Base-by-base conservation (phyloP, 257 asterid species). In the Mentha longifolia region DNA sequence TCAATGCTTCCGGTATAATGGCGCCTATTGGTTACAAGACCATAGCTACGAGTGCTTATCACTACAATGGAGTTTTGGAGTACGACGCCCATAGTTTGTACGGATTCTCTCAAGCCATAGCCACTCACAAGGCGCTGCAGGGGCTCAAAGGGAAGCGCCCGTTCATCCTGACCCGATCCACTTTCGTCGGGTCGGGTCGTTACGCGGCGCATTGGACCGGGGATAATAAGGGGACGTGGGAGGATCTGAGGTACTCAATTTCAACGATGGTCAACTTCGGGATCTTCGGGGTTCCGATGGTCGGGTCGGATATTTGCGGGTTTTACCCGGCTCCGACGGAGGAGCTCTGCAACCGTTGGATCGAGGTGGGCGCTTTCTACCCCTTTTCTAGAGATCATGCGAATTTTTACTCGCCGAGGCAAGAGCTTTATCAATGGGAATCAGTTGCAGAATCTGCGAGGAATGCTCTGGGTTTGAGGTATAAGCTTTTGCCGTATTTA, bases 301-400 rank as follows among this genome's bases (percentile, higher is more conserved):
- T 95, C 9, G 99, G 99, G 37, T 84, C 99, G 5, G 99, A 95
- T 70, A 95, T 95, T 47, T 95, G 97, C 74, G 98, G 99, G 31
- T 95, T 95, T 74, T 95, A 92, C 77, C 97, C 97, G 0, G 86
- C 89, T 0, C 97, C 97, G 1, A 85, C 92, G 0, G 98, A 95
- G 62, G 99, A 92, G 80, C 94, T 95, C 7, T 95, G 97, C 85
- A 95, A 95, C 82, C 92, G 98, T 41, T 95, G 98, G 99, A 95
- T 95, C 51, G 96, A 95, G 71, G 61, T 92, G 2, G 99, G 98
- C 0, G 99, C 99, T 0, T 95, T 95, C 79, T 92, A 92, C 76
- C 98, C 99, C 0, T 95, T 92, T 65, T 92, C 98, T 2, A 84
- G 99, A 64, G 98, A 95, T 77, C 99, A 95, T 68, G 98, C 97